A percentile compares a stretch with the other conserved stretches of the same genome.
Evolutionary conservation across 139 green algal species (phyloP).

Genomic region (Medakamo hakoo): DNA sequence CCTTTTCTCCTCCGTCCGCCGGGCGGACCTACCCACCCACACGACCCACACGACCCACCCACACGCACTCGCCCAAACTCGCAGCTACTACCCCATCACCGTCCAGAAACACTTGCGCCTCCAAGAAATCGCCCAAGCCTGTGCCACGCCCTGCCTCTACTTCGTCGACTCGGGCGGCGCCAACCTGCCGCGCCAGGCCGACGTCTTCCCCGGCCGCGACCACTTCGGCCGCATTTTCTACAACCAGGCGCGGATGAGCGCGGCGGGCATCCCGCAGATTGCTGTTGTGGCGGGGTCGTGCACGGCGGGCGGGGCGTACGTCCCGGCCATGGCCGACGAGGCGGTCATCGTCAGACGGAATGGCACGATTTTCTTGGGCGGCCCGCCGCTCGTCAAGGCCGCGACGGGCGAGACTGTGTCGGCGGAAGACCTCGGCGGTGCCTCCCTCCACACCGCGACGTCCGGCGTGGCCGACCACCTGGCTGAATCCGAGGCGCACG

Average conservation of each 20-base stretch:
- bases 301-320: constrained; percentile 80
- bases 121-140: constrained; percentile 73
- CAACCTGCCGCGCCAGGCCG: constrained; percentile 77
- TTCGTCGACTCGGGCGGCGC: constrained; percentile 79
- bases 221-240: constrained; percentile 88
- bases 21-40: not conserved
- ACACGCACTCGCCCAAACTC: constrained; percentile 27
- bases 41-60: not conserved
- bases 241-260: constrained; percentile 81
- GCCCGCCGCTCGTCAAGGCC: constrained; percentile 41
- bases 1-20: not conserved
- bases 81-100: constrained; percentile 92
- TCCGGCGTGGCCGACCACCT: constrained; percentile 65
- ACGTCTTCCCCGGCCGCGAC: constrained; percentile 85
- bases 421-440: constrained; percentile 79
- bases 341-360: constrained; percentile 58
- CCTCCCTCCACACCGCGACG: constrained; percentile 61
- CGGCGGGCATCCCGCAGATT: constrained; percentile 65
- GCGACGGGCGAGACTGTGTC: constrained; percentile 81
- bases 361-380: constrained; percentile 67
- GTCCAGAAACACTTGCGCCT: constrained; percentile 85
- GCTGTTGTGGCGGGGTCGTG: constrained; percentile 83
- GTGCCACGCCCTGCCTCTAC: constrained; percentile 83
- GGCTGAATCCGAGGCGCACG: constrained; percentile 69
- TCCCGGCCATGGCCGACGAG: constrained; percentile 59